Conservation (phyloP, 2,329 filamentous ascomycete species). For the Ophiostoma triangulosporum region DNA sequence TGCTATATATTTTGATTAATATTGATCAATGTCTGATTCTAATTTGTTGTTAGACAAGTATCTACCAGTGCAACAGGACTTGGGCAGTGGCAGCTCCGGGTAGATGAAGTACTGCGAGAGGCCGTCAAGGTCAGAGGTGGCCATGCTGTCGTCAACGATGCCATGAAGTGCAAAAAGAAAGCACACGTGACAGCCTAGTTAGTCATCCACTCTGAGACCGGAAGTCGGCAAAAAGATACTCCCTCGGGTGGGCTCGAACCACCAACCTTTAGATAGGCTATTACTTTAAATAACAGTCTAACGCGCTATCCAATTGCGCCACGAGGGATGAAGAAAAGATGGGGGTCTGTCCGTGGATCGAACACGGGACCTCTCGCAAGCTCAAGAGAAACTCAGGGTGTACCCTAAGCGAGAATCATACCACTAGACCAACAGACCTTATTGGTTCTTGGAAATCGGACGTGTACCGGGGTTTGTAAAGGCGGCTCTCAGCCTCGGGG, state of each 20-base stretch:
- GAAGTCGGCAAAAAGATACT: neutral
- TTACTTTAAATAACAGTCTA: conserved; percentile 1
- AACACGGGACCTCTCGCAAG: conserved; percentile 2
- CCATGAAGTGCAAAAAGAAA: too few relatives aligned
- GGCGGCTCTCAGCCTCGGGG: too few relatives aligned
- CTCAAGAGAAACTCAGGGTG: conserved; percentile 4
- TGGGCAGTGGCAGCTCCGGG: too few relatives aligned
- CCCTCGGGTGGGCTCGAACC: conserved; percentile 2
- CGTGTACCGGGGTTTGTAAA: neutral
- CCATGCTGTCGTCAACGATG: too few relatives aligned
- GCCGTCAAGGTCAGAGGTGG: too few relatives aligned
- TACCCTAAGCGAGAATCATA: conserved; percentile 54
- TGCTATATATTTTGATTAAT: too few relatives aligned
- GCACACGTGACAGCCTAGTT: too few relatives aligned
- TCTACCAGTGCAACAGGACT: too few relatives aligned
- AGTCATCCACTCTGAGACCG: too few relatives aligned
- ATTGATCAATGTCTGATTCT: too few relatives aligned
- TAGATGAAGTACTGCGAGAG: too few relatives aligned
- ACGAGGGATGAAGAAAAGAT: conserved; percentile 2
- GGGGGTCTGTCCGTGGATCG: conserved; percentile 2
- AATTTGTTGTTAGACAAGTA: too few relatives aligned
- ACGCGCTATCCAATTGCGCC: conserved; percentile 2
- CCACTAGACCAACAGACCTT: conserved; percentile 35
- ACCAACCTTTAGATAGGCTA: conserved; percentile 1
- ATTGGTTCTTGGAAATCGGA: neutral